Base-by-base conservation (phyloP, 176 grass and related monocot genomes). In the Triticum dicoccoides region DNA sequence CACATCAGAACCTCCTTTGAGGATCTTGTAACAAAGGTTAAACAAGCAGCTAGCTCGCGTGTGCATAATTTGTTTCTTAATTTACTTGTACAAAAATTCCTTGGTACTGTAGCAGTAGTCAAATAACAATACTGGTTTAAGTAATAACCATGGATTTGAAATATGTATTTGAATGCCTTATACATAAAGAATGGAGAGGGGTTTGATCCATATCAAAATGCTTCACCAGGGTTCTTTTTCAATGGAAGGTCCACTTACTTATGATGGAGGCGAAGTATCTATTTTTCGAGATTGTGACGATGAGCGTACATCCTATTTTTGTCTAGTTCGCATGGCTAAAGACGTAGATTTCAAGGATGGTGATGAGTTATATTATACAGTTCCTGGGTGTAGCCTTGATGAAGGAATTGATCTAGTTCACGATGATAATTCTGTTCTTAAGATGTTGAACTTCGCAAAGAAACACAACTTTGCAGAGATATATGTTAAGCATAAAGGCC, bases 301-400 rank as follows among this genome's bases (percentile, higher is more conserved):
- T 61, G 76, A 78, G 18, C 9, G 9, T 15, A 78, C 21, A n/a
- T 59, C 75, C 1, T 78, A 59, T 18, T 78, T 78, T 59, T 5
- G 9, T 61, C 52, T 61, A 61, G 51, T 76, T 29, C 24, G 47
- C 73, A 75, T 75, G 72, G 42, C 72, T 49, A 75, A 75, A 75
- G 23, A 75, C 8, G 23, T 75, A 51, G 72, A 44, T 6, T 61
- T 61, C 5, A 35, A 59, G 15, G 49, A 18, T 35, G 75, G 17
- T 1, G 49, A 77, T 34, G 17, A 59, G 30, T 21, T 77, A n/a
- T 77, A 11, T 21, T 77, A 58, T 54, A n/a, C 49, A 11, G 11
- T 77, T 29, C 4, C 51, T 20, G 20, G 41, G 14, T 54, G 49
- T 76, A 54, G 8, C 25, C 45, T 58, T 56, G 29, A 58, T 21